Percentiles rank a stretch among this genome's conserved stretches.
Evolutionary conservation across 805 yeast genomes (phyloP).

Genomic region (Metschnikowia sp.): DNA sequence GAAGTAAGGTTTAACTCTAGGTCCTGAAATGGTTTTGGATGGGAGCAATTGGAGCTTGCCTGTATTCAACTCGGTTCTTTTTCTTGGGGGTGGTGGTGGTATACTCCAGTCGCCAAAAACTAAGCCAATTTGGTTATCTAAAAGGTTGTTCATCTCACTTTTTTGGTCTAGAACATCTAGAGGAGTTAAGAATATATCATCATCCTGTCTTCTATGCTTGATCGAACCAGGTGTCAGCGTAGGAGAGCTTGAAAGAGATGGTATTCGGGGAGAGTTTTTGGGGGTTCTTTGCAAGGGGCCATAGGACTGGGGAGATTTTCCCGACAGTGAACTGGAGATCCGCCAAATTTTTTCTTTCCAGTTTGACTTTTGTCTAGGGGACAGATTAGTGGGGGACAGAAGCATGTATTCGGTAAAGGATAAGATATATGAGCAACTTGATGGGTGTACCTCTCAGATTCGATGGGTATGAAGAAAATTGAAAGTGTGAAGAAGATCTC

Average conservation of each 20-base stretch:
- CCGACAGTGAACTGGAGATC: constrained; percentile 4
- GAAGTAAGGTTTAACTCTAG: constrained; percentile 10
- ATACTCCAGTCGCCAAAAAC: constrained; percentile 13
- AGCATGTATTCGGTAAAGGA: constrained; percentile 3
- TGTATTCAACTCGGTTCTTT: not conserved
- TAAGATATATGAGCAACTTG: not conserved
- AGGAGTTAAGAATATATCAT: constrained; percentile 14
- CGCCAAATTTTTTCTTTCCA: constrained; percentile 13
- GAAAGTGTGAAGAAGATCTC: not conserved
- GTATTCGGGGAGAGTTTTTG: constrained; percentile 4
- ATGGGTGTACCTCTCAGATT: not conserved
- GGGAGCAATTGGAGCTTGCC: constrained; percentile 3
- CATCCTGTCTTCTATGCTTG: constrained; percentile 1
- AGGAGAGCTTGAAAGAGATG: constrained; percentile 13
- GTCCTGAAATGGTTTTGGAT: constrained; percentile 4
- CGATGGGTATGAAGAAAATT: not conserved
- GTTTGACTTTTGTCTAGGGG: constrained; percentile 7
- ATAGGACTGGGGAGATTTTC: not conserved
- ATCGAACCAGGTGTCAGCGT: constrained; percentile 12
- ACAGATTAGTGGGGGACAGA: constrained; percentile 4
- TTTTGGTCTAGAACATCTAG: constrained; percentile 17
- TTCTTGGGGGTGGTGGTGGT: constrained; percentile 20
- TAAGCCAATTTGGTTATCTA: constrained; percentile 12
- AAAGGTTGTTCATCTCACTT: constrained; percentile 11
- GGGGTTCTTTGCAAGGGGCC: constrained; percentile 6